These are phyloP conservation scores for Berberis thunbergii DNA, from an alignment of 164 flowering plant species.

Conservation along the genomic window DNA sequence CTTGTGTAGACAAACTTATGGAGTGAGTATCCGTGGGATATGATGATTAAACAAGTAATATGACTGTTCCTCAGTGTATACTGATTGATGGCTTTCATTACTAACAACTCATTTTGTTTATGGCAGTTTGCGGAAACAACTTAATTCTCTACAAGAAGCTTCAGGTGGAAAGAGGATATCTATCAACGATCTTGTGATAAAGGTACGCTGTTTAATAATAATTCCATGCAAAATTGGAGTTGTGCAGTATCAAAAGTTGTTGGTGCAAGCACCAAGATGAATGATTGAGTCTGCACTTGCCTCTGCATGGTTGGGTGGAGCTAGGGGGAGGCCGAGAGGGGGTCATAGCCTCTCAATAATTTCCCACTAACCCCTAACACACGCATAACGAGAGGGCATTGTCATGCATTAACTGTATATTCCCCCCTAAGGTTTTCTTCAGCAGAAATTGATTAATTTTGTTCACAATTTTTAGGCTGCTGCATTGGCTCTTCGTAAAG, in stretches of 20 bases:
- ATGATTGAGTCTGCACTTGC: not conserved
- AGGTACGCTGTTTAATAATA: conserved; percentile 36
- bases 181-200: conserved; percentile 88
- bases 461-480: conserved; percentile 50
- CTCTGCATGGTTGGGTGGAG: not conserved
- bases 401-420: not conserved
- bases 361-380: no score
- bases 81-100: not conserved
- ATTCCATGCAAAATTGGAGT: not conserved
- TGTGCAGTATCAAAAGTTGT: not conserved
- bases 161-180: conserved; percentile 87
- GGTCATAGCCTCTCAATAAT: no score
- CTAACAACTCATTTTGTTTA: conserved; percentile 1
- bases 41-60: not conserved
- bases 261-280: not conserved
- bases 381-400: no score
- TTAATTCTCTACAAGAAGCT: conserved; percentile 82
- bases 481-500: conserved; percentile 89
- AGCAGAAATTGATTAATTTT: not conserved
- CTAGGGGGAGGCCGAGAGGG: not conserved
- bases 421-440: not conserved
- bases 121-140: conserved; percentile 61
- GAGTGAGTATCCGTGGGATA: conserved; percentile 37
- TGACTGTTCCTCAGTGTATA: not conserved
- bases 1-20: conserved; percentile 86